These are phyloP conservation scores for Leptographium lundbergii DNA, from an alignment of 2,329 filamentous ascomycete genomes.

Conservation along the genomic window DNA sequence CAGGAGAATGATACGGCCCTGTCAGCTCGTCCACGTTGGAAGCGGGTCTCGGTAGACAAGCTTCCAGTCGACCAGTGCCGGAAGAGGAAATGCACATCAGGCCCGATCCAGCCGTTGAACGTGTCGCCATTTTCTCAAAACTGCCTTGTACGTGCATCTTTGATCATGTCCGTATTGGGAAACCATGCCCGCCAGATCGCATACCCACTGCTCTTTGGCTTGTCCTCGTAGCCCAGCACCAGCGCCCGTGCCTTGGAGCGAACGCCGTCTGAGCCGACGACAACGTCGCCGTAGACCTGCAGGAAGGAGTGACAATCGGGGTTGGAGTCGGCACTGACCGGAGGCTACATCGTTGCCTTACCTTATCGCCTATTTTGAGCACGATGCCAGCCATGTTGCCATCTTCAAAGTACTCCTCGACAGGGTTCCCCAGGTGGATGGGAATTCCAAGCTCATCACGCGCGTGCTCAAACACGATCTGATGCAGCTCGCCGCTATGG, in stretches of 20 bases:
- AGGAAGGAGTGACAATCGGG: neutral
- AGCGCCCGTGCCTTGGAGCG: constrained; percentile 37
- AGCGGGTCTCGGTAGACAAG: constrained; percentile 35
- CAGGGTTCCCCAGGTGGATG: constrained; percentile 39
- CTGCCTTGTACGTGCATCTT: constrained; percentile 36
- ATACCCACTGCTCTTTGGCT: constrained; percentile 37
- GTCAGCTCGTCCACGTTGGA: constrained; percentile 34
- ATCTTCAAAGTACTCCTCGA: constrained; percentile 43
- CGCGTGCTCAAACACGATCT: constrained; percentile 45
- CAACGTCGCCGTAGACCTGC: constrained; percentile 30
- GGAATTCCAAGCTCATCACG: constrained; percentile 30
- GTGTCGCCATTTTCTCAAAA: constrained; percentile 44
- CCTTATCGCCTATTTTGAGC: constrained; percentile 7
- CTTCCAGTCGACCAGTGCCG: constrained; percentile 34
- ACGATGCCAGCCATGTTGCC: constrained; percentile 35
- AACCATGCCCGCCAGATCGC: constrained; percentile 43
- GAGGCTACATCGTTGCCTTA: neutral
- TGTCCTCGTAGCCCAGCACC: constrained; percentile 37
- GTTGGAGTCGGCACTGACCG: neutral
- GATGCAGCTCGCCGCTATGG: constrained; percentile 46
- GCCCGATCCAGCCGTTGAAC: constrained; percentile 46
- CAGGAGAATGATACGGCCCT: constrained; percentile 29
- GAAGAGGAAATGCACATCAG: constrained; percentile 44
- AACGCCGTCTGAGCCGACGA: constrained; percentile 43
- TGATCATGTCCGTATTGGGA: constrained; percentile 35